Percentiles rank a stretch among this genome's conserved stretches.
These are phyloP conservation scores for Tetracladium maxilliforme DNA, from an alignment of 2,329 filamentous ascomycete genomes.

Conservation along the genomic window DNA sequence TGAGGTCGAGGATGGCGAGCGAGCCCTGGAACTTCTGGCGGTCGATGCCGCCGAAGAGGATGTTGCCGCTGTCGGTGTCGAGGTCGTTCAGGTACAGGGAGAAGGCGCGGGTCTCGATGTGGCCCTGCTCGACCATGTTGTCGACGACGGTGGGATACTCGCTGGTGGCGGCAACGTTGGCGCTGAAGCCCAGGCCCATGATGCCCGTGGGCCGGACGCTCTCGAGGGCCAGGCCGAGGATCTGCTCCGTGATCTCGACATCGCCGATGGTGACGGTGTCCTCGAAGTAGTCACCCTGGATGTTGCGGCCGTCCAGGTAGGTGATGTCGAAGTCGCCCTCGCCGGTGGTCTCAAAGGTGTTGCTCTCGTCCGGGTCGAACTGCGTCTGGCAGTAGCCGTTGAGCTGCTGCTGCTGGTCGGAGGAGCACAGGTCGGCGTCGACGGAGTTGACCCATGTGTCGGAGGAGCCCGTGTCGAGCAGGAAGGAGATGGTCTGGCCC, in stretches of 20 bases:
- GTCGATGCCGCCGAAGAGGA: slow-evolving; percentile 30
- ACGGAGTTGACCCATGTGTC: slow-evolving; percentile 38
- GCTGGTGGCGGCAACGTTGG: slow-evolving; percentile 26
- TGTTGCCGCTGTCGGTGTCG: slow-evolving; percentile 13
- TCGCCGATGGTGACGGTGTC: slow-evolving; percentile 38
- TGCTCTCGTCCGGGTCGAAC: slow-evolving; percentile 34
- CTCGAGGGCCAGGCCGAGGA: slow-evolving; percentile 33
- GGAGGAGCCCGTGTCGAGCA: slow-evolving; percentile 48
- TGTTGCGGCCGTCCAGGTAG: slow-evolving; percentile 42
- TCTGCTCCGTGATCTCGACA: slow-evolving; percentile 36
- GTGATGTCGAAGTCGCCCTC: slow-evolving; percentile 37
- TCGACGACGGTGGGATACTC: slow-evolving; percentile 26
- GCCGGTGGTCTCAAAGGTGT: slow-evolving; percentile 28
- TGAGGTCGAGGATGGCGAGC: slow-evolving; percentile 19
- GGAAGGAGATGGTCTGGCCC: slow-evolving; percentile 33
- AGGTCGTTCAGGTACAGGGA: slow-evolving; percentile 20
- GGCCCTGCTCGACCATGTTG: slow-evolving; percentile 22
- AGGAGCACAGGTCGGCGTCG: slow-evolving; percentile 4
- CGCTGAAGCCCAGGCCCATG: slow-evolving; percentile 40
- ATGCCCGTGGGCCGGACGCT: slow-evolving; percentile 37
- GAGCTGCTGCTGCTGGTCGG: slow-evolving; percentile 7
- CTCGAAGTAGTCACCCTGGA: slow-evolving; percentile 39
- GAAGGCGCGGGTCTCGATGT: slow-evolving; percentile 25
- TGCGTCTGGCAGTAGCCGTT: slow-evolving; percentile 1
- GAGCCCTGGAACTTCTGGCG: slow-evolving; percentile 30